Base-by-base conservation (phyloP, 176 grass and related monocot species). In the Pontederia paniculata region DNA sequence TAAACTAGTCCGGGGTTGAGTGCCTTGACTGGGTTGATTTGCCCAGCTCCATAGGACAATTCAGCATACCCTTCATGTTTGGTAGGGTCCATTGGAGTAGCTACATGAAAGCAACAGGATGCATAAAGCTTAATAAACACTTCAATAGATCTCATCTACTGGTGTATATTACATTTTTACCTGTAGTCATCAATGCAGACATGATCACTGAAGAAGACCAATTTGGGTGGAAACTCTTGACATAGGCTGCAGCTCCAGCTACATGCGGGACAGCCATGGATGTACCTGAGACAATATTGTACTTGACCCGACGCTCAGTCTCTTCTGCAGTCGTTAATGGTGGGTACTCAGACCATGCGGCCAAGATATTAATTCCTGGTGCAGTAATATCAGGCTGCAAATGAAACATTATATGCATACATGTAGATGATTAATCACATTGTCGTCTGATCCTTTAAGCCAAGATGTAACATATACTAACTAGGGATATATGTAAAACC, bases 161-260 rank as follows among this genome's bases (percentile, higher is more conserved):
- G n/a, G n/a, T n/a, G n/a, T n/a, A n/a, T 3, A 12, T 9, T 23
- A 9, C 19, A n/a, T n/a, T n/a, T 6, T 17, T 54, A 84, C 70
- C 67, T 3, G 83, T 78, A 28, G 83, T 87, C 43, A 81, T 75
- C 46, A 87, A 60, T 23, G 74, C 67, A 4, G 83, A 81, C 74
- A 75, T 78, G 74, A 87, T 71, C 66, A 70, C 70, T 0, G 71
- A 70, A n/a, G 74, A 71, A 8, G 83, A 78, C 83, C 83, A 87
- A 28, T 60, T 69, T 1, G 61, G 74, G 67, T 87, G 78, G 56
- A 78, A 60, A 0, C 61, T 72, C 63, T 75, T 87, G 62, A 87
- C 57, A n/a, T 72, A 87, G 0, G 75, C 75, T 10, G 67, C 75
- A 31, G 25, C 58, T 10, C 74, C 74, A 9, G 44, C 45, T 0